Percentiles rank a stretch among this genome's conserved stretches.
These are phyloP conservation scores for Aspergillus intermedius DNA, from an alignment of 2,329 filamentous ascomycete species.

Conservation along the genomic window DNA sequence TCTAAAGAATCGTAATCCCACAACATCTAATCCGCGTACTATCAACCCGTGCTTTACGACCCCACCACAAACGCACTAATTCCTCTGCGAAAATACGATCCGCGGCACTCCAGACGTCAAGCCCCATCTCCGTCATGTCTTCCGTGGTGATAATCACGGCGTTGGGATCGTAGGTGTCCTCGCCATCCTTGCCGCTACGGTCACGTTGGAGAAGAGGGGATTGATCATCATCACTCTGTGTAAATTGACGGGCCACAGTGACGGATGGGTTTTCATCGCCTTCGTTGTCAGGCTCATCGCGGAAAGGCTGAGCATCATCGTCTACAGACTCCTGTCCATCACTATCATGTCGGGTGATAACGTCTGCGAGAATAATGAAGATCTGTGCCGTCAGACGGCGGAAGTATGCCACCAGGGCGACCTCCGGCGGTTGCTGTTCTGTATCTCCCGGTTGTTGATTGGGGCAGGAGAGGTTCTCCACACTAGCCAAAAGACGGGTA, in stretches of 20 bases:
- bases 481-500: conserved; percentile 31
- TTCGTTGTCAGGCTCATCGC: conserved; percentile 18
- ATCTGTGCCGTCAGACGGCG: conserved; percentile 42
- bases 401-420: conserved; percentile 46
- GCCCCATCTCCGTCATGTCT: conserved; percentile 44
- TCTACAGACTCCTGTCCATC: conserved; percentile 9
- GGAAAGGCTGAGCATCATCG: conserved; percentile 12
- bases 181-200: conserved; percentile 2
- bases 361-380: conserved; percentile 39
- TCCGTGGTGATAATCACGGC: conserved; percentile 35
- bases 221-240: conserved; percentile 6
- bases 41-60: conserved; percentile 37
- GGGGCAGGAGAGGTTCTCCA: conserved; percentile 27
- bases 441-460: conserved; percentile 21
- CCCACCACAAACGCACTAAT: conserved; percentile 42
- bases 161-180: conserved; percentile 6
- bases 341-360: conserved; percentile 36
- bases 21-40: conserved; percentile 42
- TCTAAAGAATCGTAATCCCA: conserved; percentile 40
- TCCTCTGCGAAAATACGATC: conserved; percentile 43
- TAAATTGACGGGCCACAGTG: conserved; percentile 13
- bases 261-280: conserved; percentile 19
- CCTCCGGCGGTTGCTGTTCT: conserved; percentile 36
- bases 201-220: neutral
- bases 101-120: conserved; percentile 44